These are phyloP conservation scores for Rhizopus sp. DNA, from an alignment of 371 early-diverging fungal species.

Conservation along the genomic window DNA sequence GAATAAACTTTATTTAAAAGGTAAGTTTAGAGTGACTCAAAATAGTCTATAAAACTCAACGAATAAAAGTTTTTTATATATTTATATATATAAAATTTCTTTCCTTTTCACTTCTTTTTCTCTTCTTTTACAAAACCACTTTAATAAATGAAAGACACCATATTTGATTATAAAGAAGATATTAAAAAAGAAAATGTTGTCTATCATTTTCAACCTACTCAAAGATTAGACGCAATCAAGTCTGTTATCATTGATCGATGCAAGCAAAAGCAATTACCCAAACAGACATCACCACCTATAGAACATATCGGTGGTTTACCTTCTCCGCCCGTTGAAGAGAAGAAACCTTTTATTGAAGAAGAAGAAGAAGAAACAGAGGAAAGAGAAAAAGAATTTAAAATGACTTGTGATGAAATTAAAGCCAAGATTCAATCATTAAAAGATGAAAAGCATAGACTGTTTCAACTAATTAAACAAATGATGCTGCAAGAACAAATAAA, in stretches of 20 bases:
- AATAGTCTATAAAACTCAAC: constrained; percentile 16
- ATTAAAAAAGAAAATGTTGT: constrained; percentile 18
- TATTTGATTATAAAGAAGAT: constrained; percentile 14
- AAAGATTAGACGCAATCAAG: constrained; percentile 16
- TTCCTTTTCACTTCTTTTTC: constrained; percentile 8
- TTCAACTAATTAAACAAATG: constrained; percentile 27
- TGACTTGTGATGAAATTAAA: constrained; percentile 13
- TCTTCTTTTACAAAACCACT: neutral
- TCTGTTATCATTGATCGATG: constrained; percentile 22
- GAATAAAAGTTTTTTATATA: constrained; percentile 27
- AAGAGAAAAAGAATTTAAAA: neutral
- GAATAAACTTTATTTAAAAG: neutral
- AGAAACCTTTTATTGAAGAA: constrained; percentile 6
- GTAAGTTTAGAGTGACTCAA: constrained; percentile 6
- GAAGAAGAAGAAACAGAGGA: neutral
- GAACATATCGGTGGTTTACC: constrained; percentile 27
- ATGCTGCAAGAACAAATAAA: constrained; percentile 20
- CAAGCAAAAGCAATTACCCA: constrained; percentile 3
- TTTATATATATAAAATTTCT: constrained; percentile 3
- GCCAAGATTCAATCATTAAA: constrained; percentile 20
- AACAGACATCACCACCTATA: neutral
- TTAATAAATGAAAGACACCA: constrained; percentile 17
- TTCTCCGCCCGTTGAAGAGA: constrained; percentile 33
- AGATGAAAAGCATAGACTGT: constrained; percentile 30
- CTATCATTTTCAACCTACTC: constrained; percentile 19